Evolutionary conservation across 179 eudicot genomes (phyloP).

Genomic region (Dionaea muscipula): DNA sequence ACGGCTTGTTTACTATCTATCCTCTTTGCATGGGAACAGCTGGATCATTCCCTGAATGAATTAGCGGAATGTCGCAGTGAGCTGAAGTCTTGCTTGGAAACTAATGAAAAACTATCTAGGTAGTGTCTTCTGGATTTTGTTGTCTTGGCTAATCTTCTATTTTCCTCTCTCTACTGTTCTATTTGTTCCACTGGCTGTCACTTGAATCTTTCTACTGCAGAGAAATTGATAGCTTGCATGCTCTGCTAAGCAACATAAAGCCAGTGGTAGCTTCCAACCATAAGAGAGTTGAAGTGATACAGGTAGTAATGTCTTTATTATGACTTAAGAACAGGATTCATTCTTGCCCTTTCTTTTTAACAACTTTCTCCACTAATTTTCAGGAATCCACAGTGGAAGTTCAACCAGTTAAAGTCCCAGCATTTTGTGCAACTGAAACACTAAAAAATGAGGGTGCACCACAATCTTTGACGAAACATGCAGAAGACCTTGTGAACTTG

Average conservation of each 20-base stretch:
- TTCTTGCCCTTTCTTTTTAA: not conserved
- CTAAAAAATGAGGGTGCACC: conserved; percentile 12
- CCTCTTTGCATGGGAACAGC: conserved; percentile 21
- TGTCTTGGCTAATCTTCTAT: not conserved
- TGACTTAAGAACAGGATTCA: not conserved
- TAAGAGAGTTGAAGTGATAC: conserved; percentile 24
- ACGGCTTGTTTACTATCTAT: not conserved
- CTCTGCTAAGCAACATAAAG: conserved; percentile 25
- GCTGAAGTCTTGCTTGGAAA: conserved; percentile 56
- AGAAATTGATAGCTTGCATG: conserved; percentile 47
- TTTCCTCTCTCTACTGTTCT: not conserved
- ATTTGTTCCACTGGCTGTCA: not conserved
- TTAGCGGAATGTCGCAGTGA: conserved; percentile 53
- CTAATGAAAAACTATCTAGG: conserved; percentile 51
- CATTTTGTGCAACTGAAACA: conserved; percentile 9
- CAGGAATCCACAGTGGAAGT: conserved; percentile 47
- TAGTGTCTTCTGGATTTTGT: conserved; percentile 20
- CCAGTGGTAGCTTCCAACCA: conserved; percentile 19
- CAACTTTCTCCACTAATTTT: conserved; percentile 4
- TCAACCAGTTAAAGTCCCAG: conserved; percentile 19
- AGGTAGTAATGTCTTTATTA: conserved; percentile 30
- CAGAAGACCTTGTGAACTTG: conserved; percentile 53
- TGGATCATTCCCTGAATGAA: conserved; percentile 38
- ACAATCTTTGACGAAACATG: conserved; percentile 17
- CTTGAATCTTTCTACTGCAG: conserved; percentile 25